A percentile compares a stretch with the other conserved stretches of the same genome.
Evolutionary conservation across 768 basidiomycete genomes (phyloP).

Genomic region (Glaciozyma antarctica): DNA sequence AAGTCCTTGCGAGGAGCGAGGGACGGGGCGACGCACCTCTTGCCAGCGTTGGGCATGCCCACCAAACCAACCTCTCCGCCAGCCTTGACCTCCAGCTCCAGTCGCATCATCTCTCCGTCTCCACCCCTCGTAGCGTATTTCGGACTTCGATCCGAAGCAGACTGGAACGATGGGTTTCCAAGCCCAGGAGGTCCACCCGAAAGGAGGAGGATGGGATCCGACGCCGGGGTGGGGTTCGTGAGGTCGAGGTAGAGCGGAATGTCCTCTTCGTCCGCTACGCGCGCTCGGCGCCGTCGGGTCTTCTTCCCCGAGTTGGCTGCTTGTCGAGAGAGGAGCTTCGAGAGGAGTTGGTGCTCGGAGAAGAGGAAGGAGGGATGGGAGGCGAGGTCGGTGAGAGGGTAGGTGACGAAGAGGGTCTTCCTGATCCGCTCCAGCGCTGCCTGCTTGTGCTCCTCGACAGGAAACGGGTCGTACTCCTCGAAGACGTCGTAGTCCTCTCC

Average conservation of each 20-base stretch:
- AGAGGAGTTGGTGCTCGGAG: conserved; percentile 24
- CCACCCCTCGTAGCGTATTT: conserved; percentile 75
- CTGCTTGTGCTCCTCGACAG: conserved; percentile 16
- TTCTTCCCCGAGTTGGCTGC: conserved; percentile 18
- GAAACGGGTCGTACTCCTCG: conserved; percentile 18
- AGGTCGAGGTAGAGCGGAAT: conserved; percentile 49
- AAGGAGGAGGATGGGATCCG: conserved; percentile 31
- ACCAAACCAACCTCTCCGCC: conserved; percentile 92
- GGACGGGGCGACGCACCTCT: conserved; percentile 32
- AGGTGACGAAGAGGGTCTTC: conserved; percentile 26
- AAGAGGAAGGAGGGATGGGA: conserved; percentile 28
- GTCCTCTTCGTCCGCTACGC: not conserved
- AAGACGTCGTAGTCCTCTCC: conserved; percentile 16
- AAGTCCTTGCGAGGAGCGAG: not conserved
- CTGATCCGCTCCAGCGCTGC: conserved; percentile 11
- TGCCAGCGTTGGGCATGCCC: conserved; percentile 87
- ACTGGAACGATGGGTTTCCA: conserved; percentile 79
- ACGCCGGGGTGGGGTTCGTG: conserved; percentile 12
- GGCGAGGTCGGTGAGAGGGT: conserved; percentile 24
- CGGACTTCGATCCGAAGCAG: conserved; percentile 57
- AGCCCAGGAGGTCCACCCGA: conserved; percentile 67
- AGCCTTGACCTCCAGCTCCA: conserved; percentile 86
- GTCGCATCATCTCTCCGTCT: conserved; percentile 63
- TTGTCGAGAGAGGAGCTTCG: conserved; percentile 20
- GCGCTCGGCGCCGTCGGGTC: conserved; percentile 5